Conservation (phyloP, 1,284 basidiomycete species). For the Ustilago curta region DNA sequence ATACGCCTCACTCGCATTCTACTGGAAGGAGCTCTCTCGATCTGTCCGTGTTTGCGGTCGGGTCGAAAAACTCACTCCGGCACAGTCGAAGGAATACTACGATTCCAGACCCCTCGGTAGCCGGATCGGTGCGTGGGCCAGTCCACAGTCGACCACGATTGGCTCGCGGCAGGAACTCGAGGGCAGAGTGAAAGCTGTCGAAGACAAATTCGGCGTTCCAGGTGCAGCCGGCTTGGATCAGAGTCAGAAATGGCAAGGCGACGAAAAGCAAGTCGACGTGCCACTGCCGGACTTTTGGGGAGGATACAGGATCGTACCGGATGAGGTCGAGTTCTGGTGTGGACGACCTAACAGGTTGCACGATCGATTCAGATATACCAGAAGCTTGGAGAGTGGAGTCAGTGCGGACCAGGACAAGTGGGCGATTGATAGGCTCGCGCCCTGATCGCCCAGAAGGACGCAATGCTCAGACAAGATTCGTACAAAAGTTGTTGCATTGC, state of each 20-base stretch:
- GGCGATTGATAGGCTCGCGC: conserved; percentile 56
- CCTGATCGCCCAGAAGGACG: conserved; percentile 18
- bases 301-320: conserved; percentile 90
- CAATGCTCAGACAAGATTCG: neutral
- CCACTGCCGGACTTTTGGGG: conserved; percentile 94
- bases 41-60: conserved; percentile 86
- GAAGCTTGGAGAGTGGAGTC: conserved; percentile 20
- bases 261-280: conserved; percentile 69
- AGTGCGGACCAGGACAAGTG: conserved; percentile 44
- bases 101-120: conserved; percentile 84
- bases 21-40: conserved; percentile 87
- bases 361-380: conserved; percentile 64
- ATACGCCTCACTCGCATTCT: conserved; percentile 84
- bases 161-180: conserved; percentile 77
- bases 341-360: conserved; percentile 65
- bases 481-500: neutral
- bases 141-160: conserved; percentile 83
- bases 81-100: conserved; percentile 87
- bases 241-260: conserved; percentile 25
- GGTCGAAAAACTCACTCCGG: conserved; percentile 79
- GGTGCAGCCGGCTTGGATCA: conserved; percentile 65
- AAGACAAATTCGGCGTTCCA: conserved; percentile 75
- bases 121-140: conserved; percentile 91
- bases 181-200: conserved; percentile 75
- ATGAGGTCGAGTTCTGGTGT: conserved; percentile 74